Base-by-base conservation (phyloP, 129 eudicot species). In the Rutidosis leptorrhynchoides region DNA sequence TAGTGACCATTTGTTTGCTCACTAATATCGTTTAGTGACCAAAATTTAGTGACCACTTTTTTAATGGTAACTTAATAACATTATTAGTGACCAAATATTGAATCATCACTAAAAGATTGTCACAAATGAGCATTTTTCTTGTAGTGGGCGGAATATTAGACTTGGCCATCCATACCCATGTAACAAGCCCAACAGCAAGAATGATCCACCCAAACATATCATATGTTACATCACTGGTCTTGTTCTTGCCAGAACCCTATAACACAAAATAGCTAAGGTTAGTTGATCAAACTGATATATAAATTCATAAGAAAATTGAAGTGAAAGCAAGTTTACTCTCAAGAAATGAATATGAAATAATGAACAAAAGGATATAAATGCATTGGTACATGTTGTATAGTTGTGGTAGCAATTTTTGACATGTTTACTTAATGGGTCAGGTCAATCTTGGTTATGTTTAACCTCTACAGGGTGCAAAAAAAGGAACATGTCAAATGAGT, bases 101-200 rank as follows among this genome's bases (percentile, higher is more conserved):
- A n/a, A n/a, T n/a, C n/a, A n/a, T n/a, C n/a, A n/a, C n/a, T n/a
- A n/a, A n/a, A n/a, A n/a, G n/a, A n/a, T n/a, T n/a, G n/a, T n/a
- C n/a, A n/a, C n/a, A n/a, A n/a, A n/a, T n/a, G n/a, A n/a, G n/a
- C n/a, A n/a, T n/a, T n/a, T n/a, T n/a, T n/a, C n/a, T n/a, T 67
- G 88, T 77, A 20, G 84, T 75, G 20, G 90, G 84, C 58, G 85
- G 86, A 20, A 77, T 73, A 37, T 75, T 30, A 60, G 80, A 79
- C 64, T 78, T 79, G 43, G 90, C 83, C 77, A 81, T 75, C 58
- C 82, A 84, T 32, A 84, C 23, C 86, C 90, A 84, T 53, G 81
- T 69, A 51, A 84, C 73, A 23, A 84, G 70, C 28, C 90, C 86
- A 58, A 68, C 85, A 40, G 77, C 81, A 62, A 84, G 90, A 43